These are phyloP conservation scores for Thielaviopsis ethacetica DNA, from an alignment of 2,329 filamentous ascomycete genomes.

Conservation along the genomic window DNA sequence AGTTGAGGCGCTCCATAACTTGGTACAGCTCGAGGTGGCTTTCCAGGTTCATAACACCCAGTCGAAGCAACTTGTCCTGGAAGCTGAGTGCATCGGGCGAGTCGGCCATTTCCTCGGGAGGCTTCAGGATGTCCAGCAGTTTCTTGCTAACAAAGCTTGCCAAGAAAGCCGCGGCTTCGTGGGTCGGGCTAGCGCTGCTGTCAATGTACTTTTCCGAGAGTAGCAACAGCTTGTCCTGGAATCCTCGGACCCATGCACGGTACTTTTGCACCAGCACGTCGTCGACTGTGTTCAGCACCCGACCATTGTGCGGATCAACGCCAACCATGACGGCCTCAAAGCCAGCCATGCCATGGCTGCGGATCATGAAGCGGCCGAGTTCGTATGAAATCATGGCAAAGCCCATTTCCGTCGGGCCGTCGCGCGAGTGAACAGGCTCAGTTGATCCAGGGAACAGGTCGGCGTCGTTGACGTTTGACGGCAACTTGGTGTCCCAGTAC, in stretches of 20 bases:
- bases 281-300: constrained; percentile 14
- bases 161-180: constrained; percentile 32
- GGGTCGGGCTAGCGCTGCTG: constrained; percentile 33
- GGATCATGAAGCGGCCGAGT: constrained; percentile 31
- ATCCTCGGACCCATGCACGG: constrained; percentile 23
- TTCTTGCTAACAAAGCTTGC: constrained; percentile 33
- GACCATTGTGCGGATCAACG: constrained; percentile 21
- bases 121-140: constrained; percentile 29
- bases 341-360: constrained; percentile 25
- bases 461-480: constrained; percentile 41
- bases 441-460: constrained; percentile 38
- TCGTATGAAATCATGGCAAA: constrained; percentile 35
- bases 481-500: constrained; percentile 39
- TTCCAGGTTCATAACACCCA: constrained; percentile 32
- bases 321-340: constrained; percentile 34
- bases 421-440: constrained; percentile 32
- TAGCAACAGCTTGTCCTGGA: constrained; percentile 27
- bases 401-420: constrained; percentile 45
- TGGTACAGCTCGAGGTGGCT: constrained; percentile 29
- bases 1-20: constrained; percentile 27
- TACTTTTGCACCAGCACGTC: constrained; percentile 25
- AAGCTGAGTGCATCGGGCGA: constrained; percentile 32
- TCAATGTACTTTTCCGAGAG: constrained; percentile 36
- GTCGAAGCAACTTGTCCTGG: constrained; percentile 39
- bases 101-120: constrained; percentile 30